Conservation (phyloP, 768 basidiomycete species). For the Lyophyllum semitale region DNA sequence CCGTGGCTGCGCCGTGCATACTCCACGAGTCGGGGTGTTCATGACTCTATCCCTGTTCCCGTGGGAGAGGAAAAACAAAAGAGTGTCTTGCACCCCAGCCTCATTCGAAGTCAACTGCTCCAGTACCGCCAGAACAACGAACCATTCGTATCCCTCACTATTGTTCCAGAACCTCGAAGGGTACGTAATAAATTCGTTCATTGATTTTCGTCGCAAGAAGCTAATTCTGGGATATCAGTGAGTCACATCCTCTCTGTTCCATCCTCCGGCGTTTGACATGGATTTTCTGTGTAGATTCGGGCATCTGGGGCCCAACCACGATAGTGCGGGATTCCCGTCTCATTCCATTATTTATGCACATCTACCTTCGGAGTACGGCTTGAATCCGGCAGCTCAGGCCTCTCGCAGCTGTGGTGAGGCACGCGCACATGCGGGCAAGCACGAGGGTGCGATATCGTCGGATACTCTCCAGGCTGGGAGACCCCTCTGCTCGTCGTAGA, state of each 20-base stretch:
- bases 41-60: background rate
- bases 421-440: background rate
- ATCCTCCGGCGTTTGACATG: background rate
- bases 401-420: background rate
- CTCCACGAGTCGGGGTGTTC: background rate
- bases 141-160: background rate
- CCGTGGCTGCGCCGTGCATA: background rate
- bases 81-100: background rate
- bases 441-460: background rate
- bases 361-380: background rate
- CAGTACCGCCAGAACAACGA: too few species aligned
- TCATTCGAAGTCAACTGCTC: background rate
- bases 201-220: conserved; percentile 5
- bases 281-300: background rate
- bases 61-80: background rate
- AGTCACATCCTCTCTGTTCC: conserved; percentile 3
- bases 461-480: background rate
- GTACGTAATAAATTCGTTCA: conserved; percentile 2
- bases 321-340: background rate
- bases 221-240: background rate
- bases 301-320: background rate
- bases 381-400: background rate
- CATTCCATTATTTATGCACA: background rate
- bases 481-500: background rate
- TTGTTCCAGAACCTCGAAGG: too few species aligned